Conservation (phyloP, 805 yeast species). For the Barnettozyma salicaria region DNA sequence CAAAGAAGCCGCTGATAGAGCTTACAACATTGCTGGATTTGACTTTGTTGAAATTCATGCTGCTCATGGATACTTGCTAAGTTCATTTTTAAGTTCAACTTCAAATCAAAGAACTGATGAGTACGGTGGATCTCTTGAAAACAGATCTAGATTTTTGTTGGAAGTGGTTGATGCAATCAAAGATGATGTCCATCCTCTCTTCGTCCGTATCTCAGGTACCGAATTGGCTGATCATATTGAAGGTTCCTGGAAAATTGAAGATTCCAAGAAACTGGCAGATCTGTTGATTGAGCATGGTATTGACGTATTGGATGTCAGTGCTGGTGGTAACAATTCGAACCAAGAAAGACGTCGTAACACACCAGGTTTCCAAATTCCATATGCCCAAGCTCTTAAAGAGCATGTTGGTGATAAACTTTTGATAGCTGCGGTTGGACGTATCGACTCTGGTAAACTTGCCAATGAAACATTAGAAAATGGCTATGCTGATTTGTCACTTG, state of each 20-base stretch:
- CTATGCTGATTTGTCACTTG: slow-evolving; percentile 41
- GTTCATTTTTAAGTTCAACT: slow-evolving; percentile 40
- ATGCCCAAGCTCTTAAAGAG: slow-evolving; percentile 38
- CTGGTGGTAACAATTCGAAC: slow-evolving; percentile 42
- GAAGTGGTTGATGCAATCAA: slow-evolving; percentile 45
- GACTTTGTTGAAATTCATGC: slow-evolving; percentile 57
- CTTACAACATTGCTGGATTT: slow-evolving; percentile 44
- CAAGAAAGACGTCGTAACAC: slow-evolving; percentile 22
- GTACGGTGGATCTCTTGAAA: slow-evolving; percentile 60
- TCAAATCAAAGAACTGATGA: slow-evolving; percentile 50
- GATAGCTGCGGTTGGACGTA: slow-evolving; percentile 44
- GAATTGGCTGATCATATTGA: slow-evolving; percentile 16
- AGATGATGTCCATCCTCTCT: slow-evolving; percentile 33
- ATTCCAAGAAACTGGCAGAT: slow-evolving; percentile 31
- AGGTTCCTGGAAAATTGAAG: slow-evolving; percentile 17
- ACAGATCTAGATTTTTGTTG: slow-evolving; percentile 43
- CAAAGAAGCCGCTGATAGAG: slow-evolving; percentile 42
- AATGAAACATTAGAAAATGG: slow-evolving; percentile 37
- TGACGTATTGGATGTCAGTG: slow-evolving; percentile 48
- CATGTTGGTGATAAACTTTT: slow-evolving; percentile 37
- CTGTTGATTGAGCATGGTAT: slow-evolving; percentile 38
- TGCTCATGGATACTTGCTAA: slow-evolving; percentile 55
- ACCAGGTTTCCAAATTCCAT: slow-evolving; percentile 33
- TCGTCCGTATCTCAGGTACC: slow-evolving; percentile 24
- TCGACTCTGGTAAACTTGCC: slow-evolving; percentile 32